phyloP scores from a whole-genome alignment of 2,329 filamentous ascomycete genomes.

The Pseudocercospora pini-densiflorae region DNA sequence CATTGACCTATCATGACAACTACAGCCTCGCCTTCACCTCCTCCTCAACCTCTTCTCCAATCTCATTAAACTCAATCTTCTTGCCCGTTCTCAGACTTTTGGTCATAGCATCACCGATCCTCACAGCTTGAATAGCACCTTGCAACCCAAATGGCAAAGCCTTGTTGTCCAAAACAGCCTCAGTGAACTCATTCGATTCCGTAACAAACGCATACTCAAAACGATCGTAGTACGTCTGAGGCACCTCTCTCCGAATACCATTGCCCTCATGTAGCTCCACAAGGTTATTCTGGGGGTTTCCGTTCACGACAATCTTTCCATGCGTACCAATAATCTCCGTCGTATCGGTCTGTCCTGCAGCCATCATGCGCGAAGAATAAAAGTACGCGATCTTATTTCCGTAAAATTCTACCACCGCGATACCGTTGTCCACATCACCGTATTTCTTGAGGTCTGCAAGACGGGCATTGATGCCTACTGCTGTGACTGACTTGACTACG shows the following conservation, averaged over 20 bases:
- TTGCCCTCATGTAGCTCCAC: slow-evolving; percentile 59
- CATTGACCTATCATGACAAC: background rate
- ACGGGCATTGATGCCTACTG: slow-evolving; percentile 63
- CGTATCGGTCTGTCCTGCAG: slow-evolving; percentile 68
- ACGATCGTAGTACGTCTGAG: slow-evolving; percentile 64
- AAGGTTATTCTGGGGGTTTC: slow-evolving; percentile 59
- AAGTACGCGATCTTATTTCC: slow-evolving; percentile 67
- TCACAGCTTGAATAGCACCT: slow-evolving; percentile 63
- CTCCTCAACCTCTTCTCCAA: slow-evolving; percentile 37
- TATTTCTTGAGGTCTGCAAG: slow-evolving; percentile 62
- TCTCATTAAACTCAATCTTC: slow-evolving; percentile 61
- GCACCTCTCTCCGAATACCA: slow-evolving; percentile 64
- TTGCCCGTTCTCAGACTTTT: slow-evolving; percentile 49
- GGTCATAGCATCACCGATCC: slow-evolving; percentile 60
- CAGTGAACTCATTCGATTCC: slow-evolving; percentile 67
- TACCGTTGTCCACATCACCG: slow-evolving; percentile 66
- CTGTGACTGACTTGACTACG: slow-evolving; percentile 60
- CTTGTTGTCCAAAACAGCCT: slow-evolving; percentile 60
- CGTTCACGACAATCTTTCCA: slow-evolving; percentile 67
- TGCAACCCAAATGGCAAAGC: slow-evolving; percentile 60
- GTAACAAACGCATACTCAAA: slow-evolving; percentile 67
- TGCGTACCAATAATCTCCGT: slow-evolving; percentile 70
- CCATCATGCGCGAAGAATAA: slow-evolving; percentile 68
- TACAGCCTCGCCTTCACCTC: slow-evolving; percentile 25
- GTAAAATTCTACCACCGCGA: slow-evolving; percentile 69